These are phyloP conservation scores for Aegilops umbellulata DNA, from an alignment of 176 grass and related monocot genomes.

Conservation along the genomic window DNA sequence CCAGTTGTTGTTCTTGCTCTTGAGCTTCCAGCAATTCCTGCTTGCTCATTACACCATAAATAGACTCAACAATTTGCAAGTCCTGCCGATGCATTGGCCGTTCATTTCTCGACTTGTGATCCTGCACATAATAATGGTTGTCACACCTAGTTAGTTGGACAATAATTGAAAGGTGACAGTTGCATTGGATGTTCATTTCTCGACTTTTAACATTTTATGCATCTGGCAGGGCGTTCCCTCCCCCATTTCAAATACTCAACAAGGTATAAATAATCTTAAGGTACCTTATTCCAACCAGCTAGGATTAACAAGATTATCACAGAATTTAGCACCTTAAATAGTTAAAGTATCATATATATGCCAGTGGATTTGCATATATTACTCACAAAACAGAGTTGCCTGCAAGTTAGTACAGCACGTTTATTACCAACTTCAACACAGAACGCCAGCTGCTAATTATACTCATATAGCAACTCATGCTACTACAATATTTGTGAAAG, in stretches of 20 bases:
- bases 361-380: not conserved
- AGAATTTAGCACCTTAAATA: slow-evolving; percentile 27
- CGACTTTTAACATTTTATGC: not conserved
- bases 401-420: slow-evolving; percentile 17
- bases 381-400: not conserved
- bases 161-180: slow-evolving; percentile 15
- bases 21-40: slow-evolving; percentile 70
- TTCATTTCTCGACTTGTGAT: slow-evolving; percentile 45
- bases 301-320: not conserved
- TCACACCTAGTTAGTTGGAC: not conserved
- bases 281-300: not conserved
- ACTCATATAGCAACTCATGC: not conserved
- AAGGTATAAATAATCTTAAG: slow-evolving; percentile 23
- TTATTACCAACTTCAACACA: slow-evolving; percentile 6
- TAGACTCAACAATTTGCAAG: slow-evolving; percentile 52
- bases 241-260: slow-evolving; percentile 16
- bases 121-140: slow-evolving; percentile 49
- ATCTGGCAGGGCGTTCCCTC: not conserved
- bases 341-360: not conserved
- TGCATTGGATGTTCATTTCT: too few relatives aligned
- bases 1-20: slow-evolving; percentile 67
- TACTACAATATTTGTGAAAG: not conserved
- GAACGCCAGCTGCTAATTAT: not conserved
- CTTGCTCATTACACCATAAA: slow-evolving; percentile 68
- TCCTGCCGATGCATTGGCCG: slow-evolving; percentile 41